phyloP scores from a whole-genome alignment of 768 basidiomycete genomes.

The Boletus sp. region DNA sequence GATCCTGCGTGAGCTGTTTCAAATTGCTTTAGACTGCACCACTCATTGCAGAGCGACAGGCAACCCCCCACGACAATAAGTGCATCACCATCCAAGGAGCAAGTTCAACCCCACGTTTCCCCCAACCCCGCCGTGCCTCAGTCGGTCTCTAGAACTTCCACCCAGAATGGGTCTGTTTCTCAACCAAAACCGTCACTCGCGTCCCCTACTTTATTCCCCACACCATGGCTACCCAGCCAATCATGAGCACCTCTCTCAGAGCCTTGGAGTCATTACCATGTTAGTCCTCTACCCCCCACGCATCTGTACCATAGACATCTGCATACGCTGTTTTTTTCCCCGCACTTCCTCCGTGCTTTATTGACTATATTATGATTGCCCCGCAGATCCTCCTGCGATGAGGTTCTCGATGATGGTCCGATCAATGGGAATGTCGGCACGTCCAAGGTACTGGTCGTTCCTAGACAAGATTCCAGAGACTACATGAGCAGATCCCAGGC shows the following conservation, averaged over 20 bases:
- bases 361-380: conserved; percentile 8
- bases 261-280: not conserved
- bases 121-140: conserved; percentile 15
- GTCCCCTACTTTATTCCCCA: conserved; percentile 23
- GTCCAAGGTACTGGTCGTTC: conserved; percentile 51
- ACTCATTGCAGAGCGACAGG: conserved; percentile 6
- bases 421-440: conserved; percentile 42
- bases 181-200: conserved; percentile 19
- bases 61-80: conserved; percentile 13
- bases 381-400: conserved; percentile 20
- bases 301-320: conserved; percentile 32
- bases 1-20: conserved; percentile 36
- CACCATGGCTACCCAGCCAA: conserved; percentile 21
- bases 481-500: not conserved
- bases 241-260: conserved; percentile 3
- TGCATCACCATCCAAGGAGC: conserved; percentile 28
- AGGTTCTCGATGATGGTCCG: conserved; percentile 38
- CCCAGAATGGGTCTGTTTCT: conserved; percentile 17
- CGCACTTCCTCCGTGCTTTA: conserved; percentile 1
- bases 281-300: conserved; percentile 4
- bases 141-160: conserved; percentile 3
- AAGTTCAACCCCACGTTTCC: conserved; percentile 10
- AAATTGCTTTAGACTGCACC: not conserved
- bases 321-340: conserved; percentile 12
- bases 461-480: conserved; percentile 21